Evolutionary conservation across 225 moss, liverwort and hornwort genomes (phyloP), one percentile per base, ranked within the genome.

Genomic region (Pleurozium schreberi): DNA sequence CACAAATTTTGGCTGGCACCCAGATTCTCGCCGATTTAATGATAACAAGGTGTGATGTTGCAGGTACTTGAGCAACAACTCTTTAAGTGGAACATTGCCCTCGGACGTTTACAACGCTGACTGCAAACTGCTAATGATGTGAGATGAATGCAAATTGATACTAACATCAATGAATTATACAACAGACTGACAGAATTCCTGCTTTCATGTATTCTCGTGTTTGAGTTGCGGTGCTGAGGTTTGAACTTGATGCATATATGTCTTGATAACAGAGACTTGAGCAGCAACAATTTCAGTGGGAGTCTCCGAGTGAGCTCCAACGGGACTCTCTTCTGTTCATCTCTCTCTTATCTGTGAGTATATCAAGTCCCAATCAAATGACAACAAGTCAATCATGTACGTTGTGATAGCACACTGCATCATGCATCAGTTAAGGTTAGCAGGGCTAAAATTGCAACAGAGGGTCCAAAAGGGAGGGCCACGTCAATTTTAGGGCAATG

Each of bases 41-140:
- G 5, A 52, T 52, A 3, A 22, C 0, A 22, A 0, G 5, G 21
- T 50, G 49, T 76, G 14, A 13, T 1, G 14, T 3, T 52, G 22
- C 52, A 76, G 52, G 5, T 0, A 0, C 14, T 52, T 76, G 36
- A 0, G 0, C 14, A 76, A 52, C 52, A 76, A 75, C 52, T 52
- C 34, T 21, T 52, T 75, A 21, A 75, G 3, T 0, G 75, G 75
- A 52, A 33, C 52, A 34, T 8, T 75, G 5, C 76, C 14, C 34
- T 52, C 75, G 8, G 75, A 75, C 1, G 49, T 75, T 20, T 63
- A 30, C 63, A 31, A 63, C 8, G 63, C 31, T 14, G 49, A 49
- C 75, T 75, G 49, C 75, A 2, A 8, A 20, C 6, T 75, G 4
- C 0, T 2, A 14, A 5, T 3, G 7, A 3, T 63, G 63, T 63